phyloP scores from a whole-genome alignment of 352 stramenopile species.

The Hyaloperonospora arabidopsidis region DNA sequence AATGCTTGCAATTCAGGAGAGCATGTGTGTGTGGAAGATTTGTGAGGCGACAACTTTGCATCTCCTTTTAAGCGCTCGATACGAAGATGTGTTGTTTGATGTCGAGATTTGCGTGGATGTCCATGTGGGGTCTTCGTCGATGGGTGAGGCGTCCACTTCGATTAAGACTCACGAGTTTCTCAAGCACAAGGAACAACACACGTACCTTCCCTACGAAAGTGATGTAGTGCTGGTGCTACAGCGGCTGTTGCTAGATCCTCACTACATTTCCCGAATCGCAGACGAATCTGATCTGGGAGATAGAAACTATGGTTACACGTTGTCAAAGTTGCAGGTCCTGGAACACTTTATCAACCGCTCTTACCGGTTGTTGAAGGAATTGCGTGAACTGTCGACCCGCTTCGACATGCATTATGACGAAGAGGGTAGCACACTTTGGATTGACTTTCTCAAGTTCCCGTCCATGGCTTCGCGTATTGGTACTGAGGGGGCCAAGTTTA shows the following conservation, averaged over 20 bases:
- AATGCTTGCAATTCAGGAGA: constrained; percentile 46
- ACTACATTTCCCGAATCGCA: constrained; percentile 24
- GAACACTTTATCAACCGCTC: constrained; percentile 44
- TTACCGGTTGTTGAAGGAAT: constrained; percentile 47
- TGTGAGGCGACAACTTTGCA: constrained; percentile 36
- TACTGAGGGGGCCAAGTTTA: constrained; percentile 32
- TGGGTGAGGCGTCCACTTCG: constrained; percentile 14
- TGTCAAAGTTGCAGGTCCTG: constrained; percentile 38
- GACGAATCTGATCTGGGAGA: constrained; percentile 23
- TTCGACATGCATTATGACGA: constrained; percentile 43
- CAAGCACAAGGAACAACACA: constrained; percentile 28
- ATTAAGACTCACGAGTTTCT: constrained; percentile 28
- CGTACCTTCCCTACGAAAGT: constrained; percentile 31
- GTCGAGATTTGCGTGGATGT: constrained; percentile 39
- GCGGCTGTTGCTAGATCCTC: constrained; percentile 43
- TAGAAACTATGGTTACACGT: constrained; percentile 22
- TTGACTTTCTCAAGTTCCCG: constrained; percentile 64
- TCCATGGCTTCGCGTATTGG: constrained; percentile 14
- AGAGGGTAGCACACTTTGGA: constrained; percentile 40
- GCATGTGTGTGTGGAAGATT: constrained; percentile 42
- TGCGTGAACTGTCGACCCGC: constrained; percentile 49
- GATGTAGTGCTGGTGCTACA: constrained; percentile 45
- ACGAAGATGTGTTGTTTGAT: constrained; percentile 45
- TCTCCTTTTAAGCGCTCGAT: constrained; percentile 36
- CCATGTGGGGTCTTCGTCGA: constrained; percentile 15